Percentiles rank a stretch among this genome's conserved stretches.
phyloP scores from a whole-genome alignment of 192 early-diverging fungal genomes.

The Podila horticola region DNA sequence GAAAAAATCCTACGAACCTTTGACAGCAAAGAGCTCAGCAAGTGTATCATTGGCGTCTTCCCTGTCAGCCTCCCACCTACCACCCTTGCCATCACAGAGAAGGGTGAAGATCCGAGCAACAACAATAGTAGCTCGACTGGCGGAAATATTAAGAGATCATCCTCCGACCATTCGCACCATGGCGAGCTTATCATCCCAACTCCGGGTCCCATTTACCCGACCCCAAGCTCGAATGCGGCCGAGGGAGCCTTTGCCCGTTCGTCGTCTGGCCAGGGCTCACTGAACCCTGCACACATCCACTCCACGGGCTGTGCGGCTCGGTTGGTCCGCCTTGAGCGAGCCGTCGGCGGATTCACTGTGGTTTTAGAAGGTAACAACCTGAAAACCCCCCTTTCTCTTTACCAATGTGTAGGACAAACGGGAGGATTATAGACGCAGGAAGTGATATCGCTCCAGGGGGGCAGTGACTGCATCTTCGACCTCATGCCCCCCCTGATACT shows the following conservation, averaged over 20 bases:
- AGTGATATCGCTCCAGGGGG: too few species aligned
- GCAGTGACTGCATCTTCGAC: too few species aligned
- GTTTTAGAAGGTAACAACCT: conserved; percentile 69
- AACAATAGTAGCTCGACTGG: conserved; percentile 4
- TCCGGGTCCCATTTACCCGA: conserved; percentile 17
- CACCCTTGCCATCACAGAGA: background rate
- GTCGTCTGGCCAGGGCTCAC: background rate
- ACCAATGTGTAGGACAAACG: too few species aligned
- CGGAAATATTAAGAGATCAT: background rate
- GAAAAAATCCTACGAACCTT: conserved; percentile 52
- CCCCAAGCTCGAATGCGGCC: background rate
- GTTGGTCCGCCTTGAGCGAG: conserved; percentile 65
- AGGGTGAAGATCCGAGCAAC: background rate
- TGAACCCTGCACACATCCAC: conserved; percentile 39
- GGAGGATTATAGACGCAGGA: too few species aligned
- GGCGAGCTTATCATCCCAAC: conserved; percentile 7
- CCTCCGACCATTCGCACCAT: conserved; percentile 3
- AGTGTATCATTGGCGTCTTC: conserved; percentile 57
- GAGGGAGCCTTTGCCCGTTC: background rate
- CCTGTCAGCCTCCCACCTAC: conserved; percentile 7
- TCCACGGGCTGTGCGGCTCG: conserved; percentile 61
- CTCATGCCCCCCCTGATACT: too few species aligned
- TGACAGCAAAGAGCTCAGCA: conserved; percentile 51
- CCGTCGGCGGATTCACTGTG: conserved; percentile 66
- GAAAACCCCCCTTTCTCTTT: too few species aligned